phyloP scores from a whole-genome alignment of 805 yeast species.

The Kockiozyma suomiensis region DNA sequence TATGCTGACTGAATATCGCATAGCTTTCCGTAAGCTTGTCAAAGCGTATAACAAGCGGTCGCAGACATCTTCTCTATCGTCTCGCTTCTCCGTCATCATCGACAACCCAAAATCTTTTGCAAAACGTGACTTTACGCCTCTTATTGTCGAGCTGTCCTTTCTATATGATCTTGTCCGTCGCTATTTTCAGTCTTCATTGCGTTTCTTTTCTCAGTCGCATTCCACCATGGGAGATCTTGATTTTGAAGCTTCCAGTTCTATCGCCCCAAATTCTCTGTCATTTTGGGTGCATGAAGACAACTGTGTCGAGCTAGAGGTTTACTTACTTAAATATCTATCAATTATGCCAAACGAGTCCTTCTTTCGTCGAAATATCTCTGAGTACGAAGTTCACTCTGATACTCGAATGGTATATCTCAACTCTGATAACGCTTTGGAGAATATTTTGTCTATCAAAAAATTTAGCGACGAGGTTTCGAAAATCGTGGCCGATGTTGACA shows the following conservation, averaged over 20 bases:
- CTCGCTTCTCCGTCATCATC: conserved; percentile 42
- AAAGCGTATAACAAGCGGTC: conserved; percentile 65
- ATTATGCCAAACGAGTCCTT: conserved; percentile 31
- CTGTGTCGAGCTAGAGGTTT: conserved; percentile 55
- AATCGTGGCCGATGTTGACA: conserved; percentile 22
- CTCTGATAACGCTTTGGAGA: conserved; percentile 3
- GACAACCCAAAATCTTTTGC: conserved; percentile 59
- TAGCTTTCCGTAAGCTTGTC: conserved; percentile 61
- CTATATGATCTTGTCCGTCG: conserved; percentile 54
- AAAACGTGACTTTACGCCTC: conserved; percentile 59
- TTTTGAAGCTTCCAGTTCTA: conserved; percentile 41
- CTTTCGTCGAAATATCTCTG: conserved; percentile 20
- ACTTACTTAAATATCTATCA: conserved; percentile 49
- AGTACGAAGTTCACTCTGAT: conserved; percentile 23
- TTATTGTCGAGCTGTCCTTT: conserved; percentile 62
- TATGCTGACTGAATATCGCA: not conserved
- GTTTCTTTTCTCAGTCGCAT: conserved; percentile 21
- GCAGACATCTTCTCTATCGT: conserved; percentile 40
- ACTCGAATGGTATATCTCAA: conserved; percentile 25
- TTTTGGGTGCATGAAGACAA: conserved; percentile 67
- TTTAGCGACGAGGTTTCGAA: conserved; percentile 14
- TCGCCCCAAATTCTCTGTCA: conserved; percentile 43
- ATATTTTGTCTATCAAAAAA: conserved; percentile 1
- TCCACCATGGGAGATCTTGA: conserved; percentile 40
- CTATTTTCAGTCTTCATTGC: conserved; percentile 25